Base-by-base conservation (phyloP, 192 early-diverging fungal species). In the Kickxella alabastrina region DNA sequence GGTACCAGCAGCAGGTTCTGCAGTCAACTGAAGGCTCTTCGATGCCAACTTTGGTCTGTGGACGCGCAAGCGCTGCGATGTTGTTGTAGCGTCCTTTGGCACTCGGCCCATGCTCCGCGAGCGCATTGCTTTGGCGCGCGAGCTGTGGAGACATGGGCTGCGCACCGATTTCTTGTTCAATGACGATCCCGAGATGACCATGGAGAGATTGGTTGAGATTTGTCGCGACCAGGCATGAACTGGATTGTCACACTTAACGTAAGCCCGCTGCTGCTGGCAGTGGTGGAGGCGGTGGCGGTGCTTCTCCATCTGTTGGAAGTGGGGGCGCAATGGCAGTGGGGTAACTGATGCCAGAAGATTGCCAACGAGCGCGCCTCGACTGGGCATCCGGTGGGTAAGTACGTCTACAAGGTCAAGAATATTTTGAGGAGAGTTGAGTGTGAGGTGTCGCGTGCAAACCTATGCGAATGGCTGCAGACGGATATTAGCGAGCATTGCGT, bases 41-140 rank as follows among this genome's bases (percentile, higher is more conserved):
- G 0, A 48, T 49, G 6, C 60, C 69, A 8, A 77, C 65, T 83
- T 81, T 64, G 79, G 78, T 22, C 40, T 75, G 15, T 76, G 81
- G 82, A 62, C 80, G 42, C 65, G 79, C 50, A 71, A 84, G 73
- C 61, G 83, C 27, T 87, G 89, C 65, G 81, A 86, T 73, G 79
- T 90, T 0, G 84, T 82, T 43, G 84, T 96, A 9, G 88, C 89
- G 3, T 90, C 91, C 25, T 91, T 92, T 68, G 91, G 89, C 19
- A 79, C 64, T 0, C 53, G 58, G 2, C 82, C 81, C 31, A 57
- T 87, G 35, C 55, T 91, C 6, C 80, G 82, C 31, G 88, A 93
- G 57, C 80, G 90, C 3, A 74, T 96, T 24, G 76, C 85, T 14
- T 49, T 96, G 53, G 84, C 86, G 19, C 75, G 79, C 23, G 92